Percentiles rank a stretch among this genome's conserved stretches.
Conservation (phyloP, 768 basidiomycete genomes). For the Amanita fuliginea region DNA sequence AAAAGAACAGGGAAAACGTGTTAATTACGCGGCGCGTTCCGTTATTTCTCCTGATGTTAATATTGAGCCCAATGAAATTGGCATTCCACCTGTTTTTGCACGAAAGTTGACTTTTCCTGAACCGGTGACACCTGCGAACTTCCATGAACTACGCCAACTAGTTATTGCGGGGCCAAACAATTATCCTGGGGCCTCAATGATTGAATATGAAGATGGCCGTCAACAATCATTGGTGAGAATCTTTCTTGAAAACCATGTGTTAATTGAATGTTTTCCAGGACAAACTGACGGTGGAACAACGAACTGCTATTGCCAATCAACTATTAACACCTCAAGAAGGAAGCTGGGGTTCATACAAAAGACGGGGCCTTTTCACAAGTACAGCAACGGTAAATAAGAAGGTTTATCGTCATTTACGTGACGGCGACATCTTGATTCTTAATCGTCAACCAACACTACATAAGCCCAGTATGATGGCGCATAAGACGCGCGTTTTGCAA, state of each 20-base stretch:
- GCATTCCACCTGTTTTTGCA: conserved; percentile 95
- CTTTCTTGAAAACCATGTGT: not conserved
- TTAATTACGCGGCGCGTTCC: conserved; percentile 99
- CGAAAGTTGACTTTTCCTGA: conserved; percentile 95
- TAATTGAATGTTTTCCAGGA: conserved; percentile 38
- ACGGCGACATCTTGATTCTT: conserved; percentile 91
- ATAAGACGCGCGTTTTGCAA: conserved; percentile 80
- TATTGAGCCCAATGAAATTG: conserved; percentile 98
- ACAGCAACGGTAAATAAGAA: conserved; percentile 88
- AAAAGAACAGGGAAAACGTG: conserved; percentile 79
- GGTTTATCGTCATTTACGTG: conserved; percentile 88
- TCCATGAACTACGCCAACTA: conserved; percentile 76
- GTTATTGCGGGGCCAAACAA: conserved; percentile 85
- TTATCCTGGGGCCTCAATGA: conserved; percentile 89
- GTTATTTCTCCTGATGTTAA: conserved; percentile 99
- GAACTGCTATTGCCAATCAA: conserved; percentile 93
- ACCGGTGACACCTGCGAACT: conserved; percentile 87
- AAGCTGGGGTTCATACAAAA: conserved; percentile 31
- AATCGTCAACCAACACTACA: conserved; percentile 98
- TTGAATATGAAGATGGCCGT: conserved; percentile 92
- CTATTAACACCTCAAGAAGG: conserved; percentile 86
- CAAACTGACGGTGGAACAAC: conserved; percentile 75
- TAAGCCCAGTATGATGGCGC: conserved; percentile 99
- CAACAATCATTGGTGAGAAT: conserved; percentile 66
- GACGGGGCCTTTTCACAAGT: conserved; percentile 59